Percentiles rank a stretch among this genome's conserved stretches.
phyloP scores from a whole-genome alignment of 1,139 yeast genomes.

The Hyphopichia buzzinii region DNA sequence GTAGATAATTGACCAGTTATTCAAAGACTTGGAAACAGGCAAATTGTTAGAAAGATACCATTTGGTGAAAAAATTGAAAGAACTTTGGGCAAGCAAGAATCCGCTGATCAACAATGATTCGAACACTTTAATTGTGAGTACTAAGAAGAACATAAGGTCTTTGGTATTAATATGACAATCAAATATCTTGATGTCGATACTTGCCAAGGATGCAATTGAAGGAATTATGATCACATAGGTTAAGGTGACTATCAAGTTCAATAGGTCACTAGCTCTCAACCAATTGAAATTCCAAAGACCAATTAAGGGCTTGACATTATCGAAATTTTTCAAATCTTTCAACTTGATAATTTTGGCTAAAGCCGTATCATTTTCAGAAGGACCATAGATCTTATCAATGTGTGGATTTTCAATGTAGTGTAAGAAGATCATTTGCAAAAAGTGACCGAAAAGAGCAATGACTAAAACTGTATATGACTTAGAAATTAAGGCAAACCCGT shows the following conservation, averaged over 20 bases:
- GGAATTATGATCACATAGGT: constrained; percentile 48
- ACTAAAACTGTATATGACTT: constrained; percentile 71
- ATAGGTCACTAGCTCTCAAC: constrained; percentile 63
- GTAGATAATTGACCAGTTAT: constrained; percentile 75
- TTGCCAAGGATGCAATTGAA: constrained; percentile 33
- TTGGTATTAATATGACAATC: constrained; percentile 9
- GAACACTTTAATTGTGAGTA: constrained; percentile 50
- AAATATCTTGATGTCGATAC: constrained; percentile 15
- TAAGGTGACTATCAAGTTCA: constrained; percentile 48
- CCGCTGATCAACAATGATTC: constrained; percentile 55
- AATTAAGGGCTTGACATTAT: constrained; percentile 60
- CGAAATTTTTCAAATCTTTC: constrained; percentile 44
- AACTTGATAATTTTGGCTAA: constrained; percentile 35
- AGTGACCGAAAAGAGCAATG: constrained; percentile 75
- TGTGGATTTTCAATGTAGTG: constrained; percentile 84
- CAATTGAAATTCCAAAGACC: constrained; percentile 63
- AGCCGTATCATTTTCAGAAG: constrained; percentile 39
- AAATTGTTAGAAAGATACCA: constrained; percentile 66
- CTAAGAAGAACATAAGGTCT: constrained; percentile 40
- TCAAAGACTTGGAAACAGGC: constrained; percentile 66
- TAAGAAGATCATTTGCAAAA: constrained; percentile 74
- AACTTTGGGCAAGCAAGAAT: constrained; percentile 60
- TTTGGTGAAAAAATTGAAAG: constrained; percentile 62
- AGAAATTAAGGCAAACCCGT: constrained; percentile 78
- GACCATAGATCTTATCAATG: constrained; percentile 75